phyloP scores from a whole-genome alignment of 306 rosid genomes.

The Cucumis sativus region DNA sequence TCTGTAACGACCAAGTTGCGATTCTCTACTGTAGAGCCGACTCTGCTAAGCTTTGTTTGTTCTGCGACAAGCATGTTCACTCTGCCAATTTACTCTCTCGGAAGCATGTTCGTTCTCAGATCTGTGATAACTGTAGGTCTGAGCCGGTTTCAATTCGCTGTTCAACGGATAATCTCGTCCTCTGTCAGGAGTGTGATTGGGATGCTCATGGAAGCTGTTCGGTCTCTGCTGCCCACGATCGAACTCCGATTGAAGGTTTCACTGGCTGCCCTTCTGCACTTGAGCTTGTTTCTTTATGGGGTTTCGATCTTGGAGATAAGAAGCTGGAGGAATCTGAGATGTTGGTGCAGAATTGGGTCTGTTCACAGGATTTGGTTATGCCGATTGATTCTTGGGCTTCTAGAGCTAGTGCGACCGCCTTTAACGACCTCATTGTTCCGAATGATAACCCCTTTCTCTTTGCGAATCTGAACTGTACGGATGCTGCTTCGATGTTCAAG shows the following conservation, averaged over 20 bases:
- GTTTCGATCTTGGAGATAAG: constrained; percentile 28
- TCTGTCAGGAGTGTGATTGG: constrained; percentile 54
- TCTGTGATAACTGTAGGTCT: constrained; percentile 51
- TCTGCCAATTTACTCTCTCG: constrained; percentile 46
- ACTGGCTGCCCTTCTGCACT: constrained; percentile 46
- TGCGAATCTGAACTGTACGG: neutral
- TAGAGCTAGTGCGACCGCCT: constrained; percentile 9
- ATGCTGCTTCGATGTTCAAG: constrained; percentile 6
- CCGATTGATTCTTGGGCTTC: constrained; percentile 16
- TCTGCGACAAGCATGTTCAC: constrained; percentile 62
- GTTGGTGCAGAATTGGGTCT: constrained; percentile 4
- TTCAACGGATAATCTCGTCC: constrained; percentile 44
- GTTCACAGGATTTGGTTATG: constrained; percentile 11
- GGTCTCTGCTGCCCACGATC: constrained; percentile 31
- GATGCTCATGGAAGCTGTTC: constrained; percentile 42
- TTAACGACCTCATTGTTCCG: constrained; percentile 42
- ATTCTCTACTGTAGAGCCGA: constrained; percentile 57
- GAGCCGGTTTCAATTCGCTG: constrained; percentile 46
- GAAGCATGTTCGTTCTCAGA: constrained; percentile 50
- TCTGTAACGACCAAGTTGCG: constrained; percentile 36
- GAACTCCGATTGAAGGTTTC: constrained; percentile 32
- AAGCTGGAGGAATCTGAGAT: constrained; percentile 5
- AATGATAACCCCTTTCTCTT: constrained; percentile 12
- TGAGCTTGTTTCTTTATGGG: constrained; percentile 44
- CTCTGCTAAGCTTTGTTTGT: constrained; percentile 57